Evolutionary conservation across 768 basidiomycete genomes (phyloP).

Genomic region (Boletus rubescentipes): DNA sequence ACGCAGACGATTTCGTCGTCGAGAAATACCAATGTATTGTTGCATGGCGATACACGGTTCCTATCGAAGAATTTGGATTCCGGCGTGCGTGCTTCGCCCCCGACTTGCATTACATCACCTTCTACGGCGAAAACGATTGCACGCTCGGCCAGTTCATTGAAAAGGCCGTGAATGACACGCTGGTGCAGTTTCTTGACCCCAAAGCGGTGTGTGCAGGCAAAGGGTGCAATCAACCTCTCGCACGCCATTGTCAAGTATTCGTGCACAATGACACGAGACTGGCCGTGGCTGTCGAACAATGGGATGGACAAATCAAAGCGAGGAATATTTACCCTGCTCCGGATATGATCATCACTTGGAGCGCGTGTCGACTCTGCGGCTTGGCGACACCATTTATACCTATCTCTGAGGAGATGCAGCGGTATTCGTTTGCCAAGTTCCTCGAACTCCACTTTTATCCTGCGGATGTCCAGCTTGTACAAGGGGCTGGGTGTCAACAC

Average conservation of each 20-base stretch:
- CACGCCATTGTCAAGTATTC: slow-evolving; percentile 86
- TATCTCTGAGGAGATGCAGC: slow-evolving; percentile 87
- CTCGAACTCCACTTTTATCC: slow-evolving; percentile 96
- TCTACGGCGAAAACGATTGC: slow-evolving; percentile 90
- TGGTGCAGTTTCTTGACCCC: slow-evolving; percentile 68
- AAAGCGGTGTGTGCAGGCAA: slow-evolving; percentile 81
- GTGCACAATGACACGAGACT: slow-evolving; percentile 86
- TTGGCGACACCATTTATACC: slow-evolving; percentile 85
- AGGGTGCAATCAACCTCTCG: slow-evolving; percentile 76
- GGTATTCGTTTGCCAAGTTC: slow-evolving; percentile 95
- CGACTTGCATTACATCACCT: slow-evolving; percentile 67
- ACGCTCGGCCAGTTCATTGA: slow-evolving; percentile 95
- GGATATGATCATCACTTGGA: slow-evolving; percentile 89
- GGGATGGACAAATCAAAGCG: slow-evolving; percentile 74
- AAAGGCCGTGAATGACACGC: slow-evolving; percentile 63
- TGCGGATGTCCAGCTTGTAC: slow-evolving; percentile 78
- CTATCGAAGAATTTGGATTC: slow-evolving; percentile 61
- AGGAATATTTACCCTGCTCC: slow-evolving; percentile 56
- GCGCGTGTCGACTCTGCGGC: slow-evolving; percentile 75
- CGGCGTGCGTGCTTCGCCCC: slow-evolving; percentile 82
- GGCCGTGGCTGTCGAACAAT: slow-evolving; percentile 85
- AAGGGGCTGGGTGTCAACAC: slow-evolving; percentile 88
- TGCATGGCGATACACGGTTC: slow-evolving; percentile 78
- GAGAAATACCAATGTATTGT: slow-evolving; percentile 92
- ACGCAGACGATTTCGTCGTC: slow-evolving; percentile 81